These are phyloP conservation scores for Pythium rishiriense DNA, from an alignment of 352 stramenopile genomes.

Conservation along the genomic window DNA sequence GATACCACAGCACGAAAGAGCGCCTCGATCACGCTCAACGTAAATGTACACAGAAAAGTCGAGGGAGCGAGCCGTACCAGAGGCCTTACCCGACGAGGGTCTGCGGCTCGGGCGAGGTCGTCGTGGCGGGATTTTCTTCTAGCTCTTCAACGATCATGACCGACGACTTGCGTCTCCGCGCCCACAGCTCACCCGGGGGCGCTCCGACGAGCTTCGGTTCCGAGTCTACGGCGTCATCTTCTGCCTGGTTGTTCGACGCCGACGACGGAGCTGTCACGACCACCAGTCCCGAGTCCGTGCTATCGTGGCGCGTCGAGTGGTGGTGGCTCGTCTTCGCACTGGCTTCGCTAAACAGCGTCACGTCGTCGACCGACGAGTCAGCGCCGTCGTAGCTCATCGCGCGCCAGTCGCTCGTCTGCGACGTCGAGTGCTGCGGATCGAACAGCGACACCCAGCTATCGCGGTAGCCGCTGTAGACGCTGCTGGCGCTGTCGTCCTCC, in stretches of 20 bases:
- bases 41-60: not conserved
- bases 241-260: conserved; percentile 23
- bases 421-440: conserved; percentile 15
- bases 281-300: conserved; percentile 8
- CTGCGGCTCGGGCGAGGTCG: not conserved
- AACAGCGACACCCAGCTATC: conserved; percentile 25
- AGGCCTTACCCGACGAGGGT: not conserved
- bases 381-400: conserved; percentile 15
- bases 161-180: conserved; percentile 22
- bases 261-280: not conserved
- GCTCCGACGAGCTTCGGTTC: not conserved
- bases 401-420: conserved; percentile 17
- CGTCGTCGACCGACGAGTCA: conserved; percentile 20
- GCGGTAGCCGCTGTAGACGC: conserved; percentile 27
- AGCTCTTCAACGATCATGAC: conserved; percentile 25
- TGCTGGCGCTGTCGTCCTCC: conserved; percentile 26
- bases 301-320: conserved; percentile 6
- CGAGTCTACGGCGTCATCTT: conserved; percentile 11
- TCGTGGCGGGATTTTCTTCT: conserved; percentile 6
- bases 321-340: conserved; percentile 10
- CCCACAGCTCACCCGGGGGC: not conserved
- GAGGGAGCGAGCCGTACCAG: not conserved
- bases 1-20: not conserved
- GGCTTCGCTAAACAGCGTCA: conserved; percentile 16
- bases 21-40: not conserved